Evolutionary conservation across 768 basidiomycete genomes (phyloP).

Genomic region (Cantharellus cinnabarinus): DNA sequence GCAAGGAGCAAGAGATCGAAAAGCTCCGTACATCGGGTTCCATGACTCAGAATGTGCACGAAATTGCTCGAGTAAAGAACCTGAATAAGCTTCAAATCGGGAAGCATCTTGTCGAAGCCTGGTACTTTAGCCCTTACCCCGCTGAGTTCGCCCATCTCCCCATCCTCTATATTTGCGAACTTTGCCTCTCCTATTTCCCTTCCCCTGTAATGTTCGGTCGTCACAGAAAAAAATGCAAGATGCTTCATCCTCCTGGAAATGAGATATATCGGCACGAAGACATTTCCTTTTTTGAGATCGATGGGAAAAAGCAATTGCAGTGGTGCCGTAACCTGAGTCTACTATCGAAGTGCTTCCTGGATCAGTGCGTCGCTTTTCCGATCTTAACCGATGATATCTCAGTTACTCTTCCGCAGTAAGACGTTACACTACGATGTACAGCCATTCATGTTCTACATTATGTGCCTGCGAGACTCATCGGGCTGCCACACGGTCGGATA

Average conservation of each 20-base stretch:
- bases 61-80: constrained; percentile 96
- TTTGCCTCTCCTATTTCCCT: constrained; percentile 85
- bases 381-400: constrained; percentile 4
- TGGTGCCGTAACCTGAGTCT: constrained; percentile 96
- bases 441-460: constrained; percentile 98
- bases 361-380: constrained; percentile 46
- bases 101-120: constrained; percentile 92
- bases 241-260: constrained; percentile 92
- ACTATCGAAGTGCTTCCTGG: constrained; percentile 93
- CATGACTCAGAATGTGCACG: constrained; percentile 97
- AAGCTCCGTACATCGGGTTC: constrained; percentile 93
- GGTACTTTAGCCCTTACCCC: constrained; percentile 99
- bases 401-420: constrained; percentile 35
- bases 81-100: constrained; percentile 93
- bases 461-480: constrained; percentile 77
- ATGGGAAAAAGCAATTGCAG: constrained; percentile 84
- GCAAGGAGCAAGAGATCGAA: constrained; percentile 97
- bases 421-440: constrained; percentile 99
- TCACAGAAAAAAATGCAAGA: constrained; percentile 76
- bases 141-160: constrained; percentile 95
- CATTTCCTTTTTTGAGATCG: constrained; percentile 95
- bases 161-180: constrained; percentile 93
- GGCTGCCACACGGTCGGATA: constrained; percentile 95
- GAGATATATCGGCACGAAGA: constrained; percentile 98
- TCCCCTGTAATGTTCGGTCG: constrained; percentile 79